Evolutionary conservation across 768 basidiomycete genomes (phyloP), one percentile per base, ranked within the genome.

Genomic region (Suillus clintonianus): DNA sequence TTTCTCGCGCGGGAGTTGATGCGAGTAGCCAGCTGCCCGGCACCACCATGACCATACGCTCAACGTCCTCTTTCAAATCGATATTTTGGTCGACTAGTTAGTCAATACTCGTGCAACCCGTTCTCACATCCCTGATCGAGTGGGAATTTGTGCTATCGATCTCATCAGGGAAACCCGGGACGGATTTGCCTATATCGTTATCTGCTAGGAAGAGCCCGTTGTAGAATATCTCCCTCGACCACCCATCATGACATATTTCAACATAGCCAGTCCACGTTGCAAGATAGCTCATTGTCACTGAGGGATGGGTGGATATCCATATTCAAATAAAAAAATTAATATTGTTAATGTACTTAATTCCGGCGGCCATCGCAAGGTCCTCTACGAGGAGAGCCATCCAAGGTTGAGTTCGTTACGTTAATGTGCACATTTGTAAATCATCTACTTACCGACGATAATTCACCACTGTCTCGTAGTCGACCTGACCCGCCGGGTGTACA

Each of bases 141-240:
- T 41, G 41, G 24, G 58, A 61, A 47, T 59, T 4, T 43, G 56
- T 61, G 39, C 64, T 59, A 65, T 69, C 63, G 59, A 67, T 67
- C 58, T 55, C 61, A 30, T 30, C 34, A 51, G 24, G 41, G 58
- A 67, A 67, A 70, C 68, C 70, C 69, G 67, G 59, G 64, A 70
- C 58, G 60, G 50, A 62, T 63, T 62, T 50, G 64, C 24, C 62
- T 65, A 65, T 63, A 39, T 50, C 50, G 39, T 4, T 66, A 67
- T 67, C 61, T 64, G 62, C 68, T 64, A 62, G 30, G 53, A 39
- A 8, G 15, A 45, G 37, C 48, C 62, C 34, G 37, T 64, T 45
- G 63, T 51, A 54, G 65, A 41, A 68, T 47, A 65, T 72, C 67
- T 54, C 61, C 70, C 6, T 66, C 72, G 71, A 65, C 70, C 69